Base-by-base conservation (phyloP, 2,329 filamentous ascomycete genomes). In the Xylariaceae sp. region DNA sequence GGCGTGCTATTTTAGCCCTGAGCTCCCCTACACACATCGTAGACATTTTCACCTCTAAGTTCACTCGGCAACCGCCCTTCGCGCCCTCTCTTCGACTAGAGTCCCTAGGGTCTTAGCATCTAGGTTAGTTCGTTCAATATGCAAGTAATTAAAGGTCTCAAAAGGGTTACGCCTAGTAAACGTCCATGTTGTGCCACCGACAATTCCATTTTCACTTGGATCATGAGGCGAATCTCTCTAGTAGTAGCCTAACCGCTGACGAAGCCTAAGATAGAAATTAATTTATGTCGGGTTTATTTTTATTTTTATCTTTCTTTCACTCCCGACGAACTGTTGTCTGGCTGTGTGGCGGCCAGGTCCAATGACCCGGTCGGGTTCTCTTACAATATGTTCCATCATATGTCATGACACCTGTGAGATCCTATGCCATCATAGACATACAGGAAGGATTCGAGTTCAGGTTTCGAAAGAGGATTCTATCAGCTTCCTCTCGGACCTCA, bases 171-270 rank as follows among this genome's bases (percentile, higher is more conserved):
- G 46, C 57, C 46, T 57, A 52, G 51, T 52, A 57, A 66, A 59
- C 50, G 52, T 47, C 50, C 44, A 59, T 63, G 51, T 32, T 44
- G 62, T 67, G 63, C 62, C 63, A 67, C 63, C 48, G 29, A 45
- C 43, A 43, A 51, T 20, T 37, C 53, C 52, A 49, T 44, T 47
- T 44, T 50, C 20, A 46, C 48, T 20, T 42, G 21, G 53, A 56
- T 45, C 44, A 37, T 32, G 42, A 41, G 41, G 54, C 44, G 20
- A 40, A 37, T 37, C 32, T 37, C 14, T 37, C 32, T 37, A 37
- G 32, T 26, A 26, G 23, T 9, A 26, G 12, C 32, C 32, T 37
- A 37, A 10, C 32, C 32, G 32, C 32, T 37, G 32, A 37, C 32
- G 32, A 37, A 12, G 9, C 14, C 32, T 3, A 14, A 16, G 32